Evolutionary conservation across 129 eudicot genomes (phyloP).

Genomic region (Saussurea involucrata): DNA sequence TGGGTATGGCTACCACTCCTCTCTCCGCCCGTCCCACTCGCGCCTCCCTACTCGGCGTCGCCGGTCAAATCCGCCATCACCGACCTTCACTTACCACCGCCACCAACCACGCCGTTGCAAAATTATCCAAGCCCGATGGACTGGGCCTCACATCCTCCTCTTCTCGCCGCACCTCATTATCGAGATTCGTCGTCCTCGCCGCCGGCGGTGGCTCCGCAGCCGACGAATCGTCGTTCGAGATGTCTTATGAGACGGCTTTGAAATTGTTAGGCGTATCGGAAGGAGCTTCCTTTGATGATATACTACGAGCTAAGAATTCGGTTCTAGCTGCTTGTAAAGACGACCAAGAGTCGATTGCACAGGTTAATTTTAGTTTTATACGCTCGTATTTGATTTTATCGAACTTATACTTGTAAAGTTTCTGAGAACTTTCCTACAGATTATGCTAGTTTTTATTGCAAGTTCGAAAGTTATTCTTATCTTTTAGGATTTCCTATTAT

Average conservation of each 20-base stretch:
- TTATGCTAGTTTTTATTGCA: neutral
- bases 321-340: conserved; percentile 70
- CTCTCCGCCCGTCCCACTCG: conserved; percentile 60
- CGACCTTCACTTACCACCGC: conserved; percentile 12
- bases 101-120: neutral
- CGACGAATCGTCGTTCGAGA: conserved; percentile 78
- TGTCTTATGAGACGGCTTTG: conserved; percentile 75
- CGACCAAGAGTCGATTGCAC: conserved; percentile 63
- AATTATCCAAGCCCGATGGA: conserved; percentile 13
- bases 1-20: conserved; percentile 76
- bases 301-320: conserved; percentile 74
- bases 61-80: conserved; percentile 32
- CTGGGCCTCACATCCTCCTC: conserved; percentile 16
- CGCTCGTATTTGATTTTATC: neutral
- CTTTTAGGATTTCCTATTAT: neutral
- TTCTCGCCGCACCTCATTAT: conserved; percentile 34
- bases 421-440: neutral
- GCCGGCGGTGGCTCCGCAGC: conserved; percentile 70
- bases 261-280: conserved; percentile 78
- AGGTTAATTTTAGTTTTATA: conserved; percentile 31
- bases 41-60: conserved; percentile 43
- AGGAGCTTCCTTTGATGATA: conserved; percentile 77
- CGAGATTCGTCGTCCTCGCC: conserved; percentile 28
- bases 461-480: neutral
- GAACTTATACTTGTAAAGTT: neutral